Percentiles rank a stretch among this genome's conserved stretches.
These are phyloP conservation scores for Borovskyia barvae DNA, from an alignment of 208 protist genomes.

Conservation along the genomic window DNA sequence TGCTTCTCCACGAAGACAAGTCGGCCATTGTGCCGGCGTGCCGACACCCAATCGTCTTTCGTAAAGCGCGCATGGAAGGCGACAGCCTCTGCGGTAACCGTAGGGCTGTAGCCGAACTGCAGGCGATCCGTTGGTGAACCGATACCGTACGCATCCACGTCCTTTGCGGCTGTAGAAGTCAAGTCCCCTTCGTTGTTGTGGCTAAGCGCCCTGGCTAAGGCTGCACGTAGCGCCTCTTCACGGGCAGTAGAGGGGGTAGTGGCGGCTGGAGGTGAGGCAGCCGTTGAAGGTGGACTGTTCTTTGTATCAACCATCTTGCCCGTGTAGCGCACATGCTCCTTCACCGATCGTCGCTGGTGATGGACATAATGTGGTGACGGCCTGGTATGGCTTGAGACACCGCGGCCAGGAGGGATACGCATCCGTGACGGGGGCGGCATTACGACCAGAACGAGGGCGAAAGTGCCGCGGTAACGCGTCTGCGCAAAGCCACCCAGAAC, in stretches of 20 bases:
- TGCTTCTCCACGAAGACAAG: slow-evolving; percentile 52
- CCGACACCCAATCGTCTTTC: slow-evolving; percentile 40
- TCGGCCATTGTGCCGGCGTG: slow-evolving; percentile 26
- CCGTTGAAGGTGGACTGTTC: not conserved
- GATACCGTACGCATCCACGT: slow-evolving; percentile 72
- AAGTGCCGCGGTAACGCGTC: no score
- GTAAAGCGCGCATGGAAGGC: slow-evolving; percentile 64
- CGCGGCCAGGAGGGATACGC: no score
- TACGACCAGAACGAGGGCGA: no score
- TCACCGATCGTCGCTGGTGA: slow-evolving; percentile 9
- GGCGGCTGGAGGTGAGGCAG: not conserved
- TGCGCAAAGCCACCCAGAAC: no score
- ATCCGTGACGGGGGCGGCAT: no score
- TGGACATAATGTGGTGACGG: no score
- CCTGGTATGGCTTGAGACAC: no score
- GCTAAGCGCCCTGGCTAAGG: slow-evolving; percentile 38
- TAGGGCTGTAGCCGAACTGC: slow-evolving; percentile 84
- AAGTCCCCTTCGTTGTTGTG: slow-evolving; percentile 1
- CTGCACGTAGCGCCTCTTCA: slow-evolving; percentile 32
- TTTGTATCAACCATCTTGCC: slow-evolving; percentile 4
- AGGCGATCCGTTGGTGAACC: slow-evolving; percentile 75
- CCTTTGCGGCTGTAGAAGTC: not conserved
- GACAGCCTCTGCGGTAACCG: slow-evolving; percentile 68
- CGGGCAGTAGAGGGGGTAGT: slow-evolving; percentile 5
- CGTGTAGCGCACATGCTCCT: slow-evolving; percentile 1